Conservation (phyloP, 2,329 filamentous ascomycete genomes). For the Colletotrichum sojae region DNA sequence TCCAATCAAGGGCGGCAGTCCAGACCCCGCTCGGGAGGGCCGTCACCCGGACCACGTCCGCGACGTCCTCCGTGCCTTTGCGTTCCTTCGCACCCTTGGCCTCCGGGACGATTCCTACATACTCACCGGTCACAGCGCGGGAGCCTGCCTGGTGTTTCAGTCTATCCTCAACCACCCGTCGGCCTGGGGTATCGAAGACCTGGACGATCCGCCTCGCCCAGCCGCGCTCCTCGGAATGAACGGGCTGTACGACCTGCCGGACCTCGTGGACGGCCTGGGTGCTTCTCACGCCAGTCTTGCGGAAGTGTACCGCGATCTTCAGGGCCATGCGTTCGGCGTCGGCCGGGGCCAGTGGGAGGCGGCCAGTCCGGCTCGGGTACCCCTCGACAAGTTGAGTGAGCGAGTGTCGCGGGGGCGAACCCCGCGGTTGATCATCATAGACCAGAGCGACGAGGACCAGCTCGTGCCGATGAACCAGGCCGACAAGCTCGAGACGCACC, state of each 20-base stretch:
- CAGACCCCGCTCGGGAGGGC: neutral
- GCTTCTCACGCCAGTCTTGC: neutral
- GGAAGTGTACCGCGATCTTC: conserved; percentile 2
- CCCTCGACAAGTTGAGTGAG: neutral
- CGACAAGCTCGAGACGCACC: neutral
- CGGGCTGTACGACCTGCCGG: conserved; percentile 12
- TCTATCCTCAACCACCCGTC: neutral
- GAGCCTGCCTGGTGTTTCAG: conserved; percentile 1
- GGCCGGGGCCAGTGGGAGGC: neutral
- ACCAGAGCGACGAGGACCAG: conserved; percentile 5
- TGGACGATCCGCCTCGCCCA: neutral
- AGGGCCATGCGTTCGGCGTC: neutral
- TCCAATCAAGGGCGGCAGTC: neutral
- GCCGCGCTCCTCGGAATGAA: conserved; percentile 2
- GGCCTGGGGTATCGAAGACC: neutral
- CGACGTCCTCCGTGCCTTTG: conserved; percentile 5
- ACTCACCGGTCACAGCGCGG: neutral
- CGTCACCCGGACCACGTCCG: conserved; percentile 1
- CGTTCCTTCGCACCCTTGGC: neutral
- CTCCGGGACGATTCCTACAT: neutral
- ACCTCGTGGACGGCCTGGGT: neutral
- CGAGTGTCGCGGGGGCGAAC: neutral
- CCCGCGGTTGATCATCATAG: neutral
- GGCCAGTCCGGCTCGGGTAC: neutral
- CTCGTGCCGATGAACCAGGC: conserved; percentile 3